Conservation (phyloP, 495 filamentous ascomycete species). For the Penicillium cinerascens region DNA sequence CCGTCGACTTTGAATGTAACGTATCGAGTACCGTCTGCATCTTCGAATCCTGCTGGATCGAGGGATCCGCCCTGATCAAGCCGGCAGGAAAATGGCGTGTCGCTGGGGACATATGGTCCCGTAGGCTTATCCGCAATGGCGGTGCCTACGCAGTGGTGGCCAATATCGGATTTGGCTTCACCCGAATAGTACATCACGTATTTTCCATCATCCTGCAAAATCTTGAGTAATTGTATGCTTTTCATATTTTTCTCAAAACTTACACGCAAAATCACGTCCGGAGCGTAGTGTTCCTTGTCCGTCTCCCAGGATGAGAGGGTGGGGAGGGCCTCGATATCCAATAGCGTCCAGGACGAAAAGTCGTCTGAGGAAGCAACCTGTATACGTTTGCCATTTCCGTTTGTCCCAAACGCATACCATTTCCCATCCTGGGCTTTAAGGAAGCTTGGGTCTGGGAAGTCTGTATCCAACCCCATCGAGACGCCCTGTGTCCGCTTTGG, state of each 20-base stretch:
- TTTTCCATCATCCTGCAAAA: constrained; percentile 37
- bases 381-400: constrained; percentile 29
- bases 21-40: constrained; percentile 51
- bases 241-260: constrained; percentile 2
- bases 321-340: constrained; percentile 39
- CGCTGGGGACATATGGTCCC: constrained; percentile 51
- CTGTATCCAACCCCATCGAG: constrained; percentile 26
- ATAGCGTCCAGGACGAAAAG: constrained; percentile 32
- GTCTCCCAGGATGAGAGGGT: constrained; percentile 32
- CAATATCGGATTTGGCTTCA: constrained; percentile 28
- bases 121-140: constrained; percentile 39
- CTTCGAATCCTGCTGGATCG: constrained; percentile 52
- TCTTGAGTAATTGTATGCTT: constrained; percentile 1
- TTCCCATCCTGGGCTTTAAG: constrained; percentile 26
- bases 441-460: constrained; percentile 41
- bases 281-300: constrained; percentile 34
- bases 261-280: constrained; percentile 39
- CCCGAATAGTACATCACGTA: constrained; percentile 62
- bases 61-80: constrained; percentile 54
- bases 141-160: constrained; percentile 54
- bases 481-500: constrained; percentile 21
- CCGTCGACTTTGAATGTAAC: constrained; percentile 63
- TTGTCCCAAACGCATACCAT: constrained; percentile 44
- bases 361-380: constrained; percentile 36
- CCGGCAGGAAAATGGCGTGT: constrained; percentile 49